Conservation (phyloP, 1,284 basidiomycete species). For the Naganishia sp. region DNA sequence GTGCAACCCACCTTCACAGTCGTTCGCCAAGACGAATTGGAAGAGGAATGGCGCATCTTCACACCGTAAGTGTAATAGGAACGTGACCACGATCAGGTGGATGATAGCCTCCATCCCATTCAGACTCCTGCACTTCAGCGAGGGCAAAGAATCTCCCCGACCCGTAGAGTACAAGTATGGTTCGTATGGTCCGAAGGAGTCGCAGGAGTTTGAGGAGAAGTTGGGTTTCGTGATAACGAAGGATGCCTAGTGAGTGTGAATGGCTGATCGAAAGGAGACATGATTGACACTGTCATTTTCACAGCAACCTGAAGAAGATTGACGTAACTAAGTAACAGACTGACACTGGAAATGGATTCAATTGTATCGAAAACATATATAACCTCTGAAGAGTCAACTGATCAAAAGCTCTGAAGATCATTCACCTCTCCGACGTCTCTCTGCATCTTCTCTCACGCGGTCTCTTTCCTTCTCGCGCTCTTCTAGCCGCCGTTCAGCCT, state of each 20-base stretch:
- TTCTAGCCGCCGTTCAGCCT: constrained; percentile 15
- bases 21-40: constrained; percentile 51
- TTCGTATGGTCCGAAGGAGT: constrained; percentile 32
- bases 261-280: too few species aligned
- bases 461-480: constrained; percentile 20
- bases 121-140: constrained; percentile 32
- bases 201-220: constrained; percentile 35
- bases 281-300: neutral
- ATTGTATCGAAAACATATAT: too few species aligned
- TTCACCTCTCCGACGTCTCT: neutral
- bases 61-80: constrained; percentile 37
- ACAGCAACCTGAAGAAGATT: constrained; percentile 21
- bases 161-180: constrained; percentile 35
- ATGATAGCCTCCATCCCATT: neutral
- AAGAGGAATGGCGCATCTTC: constrained; percentile 50
- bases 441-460: constrained; percentile 8
- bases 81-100: neutral
- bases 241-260: constrained; percentile 24
- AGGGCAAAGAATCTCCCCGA: constrained; percentile 31
- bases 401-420: neutral
- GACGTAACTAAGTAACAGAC: constrained; percentile 14
- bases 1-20: constrained; percentile 30
- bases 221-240: constrained; percentile 28
- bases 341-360: neutral
- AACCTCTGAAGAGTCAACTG: neutral